Conservation (phyloP, 768 basidiomycete species). For the Thelephora aurantiotincta region DNA sequence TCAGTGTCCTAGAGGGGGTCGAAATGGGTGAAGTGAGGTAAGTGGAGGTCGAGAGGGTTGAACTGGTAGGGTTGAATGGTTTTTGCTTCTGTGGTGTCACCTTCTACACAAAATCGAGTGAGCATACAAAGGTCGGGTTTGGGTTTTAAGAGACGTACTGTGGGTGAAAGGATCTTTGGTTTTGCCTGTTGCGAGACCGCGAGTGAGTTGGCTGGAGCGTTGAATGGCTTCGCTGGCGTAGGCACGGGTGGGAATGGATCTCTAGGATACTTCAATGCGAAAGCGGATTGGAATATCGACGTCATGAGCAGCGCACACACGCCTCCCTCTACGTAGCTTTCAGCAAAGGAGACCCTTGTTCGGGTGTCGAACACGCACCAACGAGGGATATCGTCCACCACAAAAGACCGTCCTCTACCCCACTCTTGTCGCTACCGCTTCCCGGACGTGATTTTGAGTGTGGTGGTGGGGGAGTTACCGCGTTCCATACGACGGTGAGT, state of each 20-base stretch:
- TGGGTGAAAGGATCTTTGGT: not conserved
- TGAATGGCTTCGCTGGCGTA: not conserved
- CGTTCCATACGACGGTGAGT: constrained; percentile 15
- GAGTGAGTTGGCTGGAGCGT: not conserved
- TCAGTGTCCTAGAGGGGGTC: constrained; percentile 19
- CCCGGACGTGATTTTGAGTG: constrained; percentile 5
- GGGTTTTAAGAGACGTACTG: not conserved
- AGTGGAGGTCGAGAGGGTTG: constrained; percentile 8
- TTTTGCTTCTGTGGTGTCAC: constrained; percentile 15
- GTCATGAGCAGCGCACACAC: constrained; percentile 12
- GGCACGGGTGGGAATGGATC: not conserved
- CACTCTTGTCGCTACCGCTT: not conserved
- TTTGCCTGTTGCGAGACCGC: not conserved
- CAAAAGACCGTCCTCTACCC: not conserved
- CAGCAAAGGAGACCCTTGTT: constrained; percentile 21
- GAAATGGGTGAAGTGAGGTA: constrained; percentile 22
- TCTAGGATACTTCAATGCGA: constrained; percentile 8
- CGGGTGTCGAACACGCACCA: constrained; percentile 18
- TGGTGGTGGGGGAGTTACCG: constrained; percentile 3
- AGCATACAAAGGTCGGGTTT: not conserved
- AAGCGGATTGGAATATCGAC: constrained; percentile 19
- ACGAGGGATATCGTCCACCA: constrained; percentile 16
- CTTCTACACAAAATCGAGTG: constrained; percentile 1
- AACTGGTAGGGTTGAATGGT: constrained; percentile 3
- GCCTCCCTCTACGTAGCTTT: constrained; percentile 19